These are phyloP conservation scores for Nemania abortiva DNA, from an alignment of 2,329 filamentous ascomycete species.

Conservation along the genomic window DNA sequence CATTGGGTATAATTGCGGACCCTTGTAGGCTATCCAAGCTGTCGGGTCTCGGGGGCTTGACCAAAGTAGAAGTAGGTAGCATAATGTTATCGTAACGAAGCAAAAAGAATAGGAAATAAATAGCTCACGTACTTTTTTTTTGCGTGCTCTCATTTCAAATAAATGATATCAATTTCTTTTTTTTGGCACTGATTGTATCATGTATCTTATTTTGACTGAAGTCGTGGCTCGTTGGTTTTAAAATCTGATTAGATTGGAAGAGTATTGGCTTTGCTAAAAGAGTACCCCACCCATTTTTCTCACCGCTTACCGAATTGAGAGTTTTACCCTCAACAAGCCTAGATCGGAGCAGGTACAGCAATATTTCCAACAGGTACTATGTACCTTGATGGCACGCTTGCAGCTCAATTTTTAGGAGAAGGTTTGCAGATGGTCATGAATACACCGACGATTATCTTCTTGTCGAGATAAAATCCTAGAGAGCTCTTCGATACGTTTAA, in stretches of 20 bases:
- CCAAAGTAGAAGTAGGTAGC: neutral
- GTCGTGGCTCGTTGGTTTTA: neutral
- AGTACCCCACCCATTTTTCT: neutral
- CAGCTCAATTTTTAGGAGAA: slow-evolving; percentile 2
- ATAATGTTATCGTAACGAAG: neutral
- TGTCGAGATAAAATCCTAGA: neutral
- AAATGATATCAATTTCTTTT: neutral
- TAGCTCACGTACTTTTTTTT: neutral
- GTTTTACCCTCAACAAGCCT: neutral
- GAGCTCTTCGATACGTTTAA: neutral
- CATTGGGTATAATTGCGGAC: slow-evolving; percentile 11
- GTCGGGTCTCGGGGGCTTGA: slow-evolving; percentile 26
- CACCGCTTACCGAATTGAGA: slow-evolving; percentile 17
- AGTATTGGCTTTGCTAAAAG: neutral
- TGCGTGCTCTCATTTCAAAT: neutral
- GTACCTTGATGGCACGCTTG: slow-evolving; percentile 7
- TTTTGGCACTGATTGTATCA: neutral
- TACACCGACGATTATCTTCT: neutral
- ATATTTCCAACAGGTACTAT: slow-evolving; percentile 3
- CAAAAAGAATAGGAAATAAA: neutral
- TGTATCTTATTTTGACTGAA: neutral
- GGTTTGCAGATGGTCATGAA: neutral
- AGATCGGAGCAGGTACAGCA: slow-evolving; percentile 14
- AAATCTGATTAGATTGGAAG: no score
- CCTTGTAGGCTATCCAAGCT: slow-evolving; percentile 26